A percentile compares a stretch with the other conserved stretches of the same genome.
Conservation (phyloP, 352 stramenopile genomes). For the Phytophthora fragariae region DNA sequence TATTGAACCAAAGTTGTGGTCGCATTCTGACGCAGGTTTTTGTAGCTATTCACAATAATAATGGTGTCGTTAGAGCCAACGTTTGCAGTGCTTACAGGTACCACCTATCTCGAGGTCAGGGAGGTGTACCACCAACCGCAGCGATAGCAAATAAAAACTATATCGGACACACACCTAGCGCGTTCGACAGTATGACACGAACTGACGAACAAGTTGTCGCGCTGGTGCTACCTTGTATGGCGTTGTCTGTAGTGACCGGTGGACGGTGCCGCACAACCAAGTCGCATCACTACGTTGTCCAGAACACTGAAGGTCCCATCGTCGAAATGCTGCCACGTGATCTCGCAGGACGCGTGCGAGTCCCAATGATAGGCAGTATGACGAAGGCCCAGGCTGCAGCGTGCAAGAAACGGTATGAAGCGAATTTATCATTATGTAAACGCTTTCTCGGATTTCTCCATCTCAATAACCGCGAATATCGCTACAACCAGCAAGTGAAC, state of each 20-base stretch:
- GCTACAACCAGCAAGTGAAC: no score
- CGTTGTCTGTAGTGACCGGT: slow-evolving; percentile 8
- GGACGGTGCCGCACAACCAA: slow-evolving; percentile 4
- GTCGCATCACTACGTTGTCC: slow-evolving; percentile 20
- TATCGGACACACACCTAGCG: neutral
- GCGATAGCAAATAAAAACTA: neutral
- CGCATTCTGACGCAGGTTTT: no score
- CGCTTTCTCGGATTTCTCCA: neutral
- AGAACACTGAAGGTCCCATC: slow-evolving; percentile 21
- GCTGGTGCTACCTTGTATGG: neutral
- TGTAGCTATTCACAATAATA: no score
- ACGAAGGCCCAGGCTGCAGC: neutral
- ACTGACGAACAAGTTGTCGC: neutral
- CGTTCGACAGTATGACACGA: neutral
- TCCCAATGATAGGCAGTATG: slow-evolving; percentile 12
- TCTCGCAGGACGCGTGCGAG: neutral
- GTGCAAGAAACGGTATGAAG: slow-evolving; percentile 10
- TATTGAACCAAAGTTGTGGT: no score
- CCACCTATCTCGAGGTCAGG: no score
- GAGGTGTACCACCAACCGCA: no score
- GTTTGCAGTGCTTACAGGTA: no score
- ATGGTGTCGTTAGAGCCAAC: no score
- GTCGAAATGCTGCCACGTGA: slow-evolving; percentile 10
- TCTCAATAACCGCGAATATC: neutral
- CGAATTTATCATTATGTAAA: neutral